Conservation (phyloP, 1,284 basidiomycete species). For the Puccinia horiana region DNA sequence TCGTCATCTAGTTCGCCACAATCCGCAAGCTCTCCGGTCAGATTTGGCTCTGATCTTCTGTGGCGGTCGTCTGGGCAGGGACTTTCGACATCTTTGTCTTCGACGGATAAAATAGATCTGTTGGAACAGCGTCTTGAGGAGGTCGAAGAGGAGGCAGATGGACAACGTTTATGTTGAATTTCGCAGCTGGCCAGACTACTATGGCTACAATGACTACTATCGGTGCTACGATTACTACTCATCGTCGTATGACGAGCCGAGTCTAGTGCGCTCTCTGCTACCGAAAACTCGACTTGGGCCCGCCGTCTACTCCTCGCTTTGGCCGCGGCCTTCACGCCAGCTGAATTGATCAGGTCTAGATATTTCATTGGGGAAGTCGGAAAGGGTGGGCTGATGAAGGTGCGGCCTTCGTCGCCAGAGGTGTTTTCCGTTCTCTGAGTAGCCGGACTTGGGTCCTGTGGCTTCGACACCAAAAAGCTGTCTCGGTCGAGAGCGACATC, state of each 20-base stretch:
- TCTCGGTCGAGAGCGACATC: neutral
- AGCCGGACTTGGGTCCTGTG: neutral
- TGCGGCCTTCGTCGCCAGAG: neutral
- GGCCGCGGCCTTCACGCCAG: neutral
- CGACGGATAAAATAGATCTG: neutral
- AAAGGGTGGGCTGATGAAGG: neutral
- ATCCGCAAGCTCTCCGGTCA: neutral
- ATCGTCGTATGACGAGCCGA: neutral
- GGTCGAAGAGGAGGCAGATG: neutral
- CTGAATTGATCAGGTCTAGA: neutral
- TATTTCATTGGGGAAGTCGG: neutral
- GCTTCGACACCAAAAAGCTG: neutral
- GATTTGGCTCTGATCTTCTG: neutral
- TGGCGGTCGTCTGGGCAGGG: neutral
- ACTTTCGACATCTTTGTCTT: neutral
- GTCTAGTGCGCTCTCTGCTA: neutral
- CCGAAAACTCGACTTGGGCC: neutral
- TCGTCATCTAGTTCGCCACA: neutral
- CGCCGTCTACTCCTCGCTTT: slow-evolving; percentile 1
- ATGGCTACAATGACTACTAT: neutral
- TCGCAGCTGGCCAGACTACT: neutral
- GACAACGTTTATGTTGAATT: neutral
- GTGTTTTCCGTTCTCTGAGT: neutral
- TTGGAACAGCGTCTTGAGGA: neutral
- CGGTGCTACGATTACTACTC: neutral